These are phyloP conservation scores for Pseudogymnoascus sp. DNA, from an alignment of 2,329 filamentous ascomycete species.

Conservation along the genomic window DNA sequence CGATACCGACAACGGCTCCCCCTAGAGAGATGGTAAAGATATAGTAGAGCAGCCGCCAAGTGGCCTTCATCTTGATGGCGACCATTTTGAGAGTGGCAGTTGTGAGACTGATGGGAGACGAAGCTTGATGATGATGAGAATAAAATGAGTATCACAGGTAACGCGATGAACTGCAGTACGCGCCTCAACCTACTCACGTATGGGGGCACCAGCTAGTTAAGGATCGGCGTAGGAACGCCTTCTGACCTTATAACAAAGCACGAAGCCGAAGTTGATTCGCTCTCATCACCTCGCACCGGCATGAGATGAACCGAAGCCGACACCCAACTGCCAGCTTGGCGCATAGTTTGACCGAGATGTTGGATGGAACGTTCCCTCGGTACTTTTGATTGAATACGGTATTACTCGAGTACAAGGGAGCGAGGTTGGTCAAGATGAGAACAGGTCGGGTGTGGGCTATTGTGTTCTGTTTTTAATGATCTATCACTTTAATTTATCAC, in stretches of 20 bases:
- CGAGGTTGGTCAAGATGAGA: not conserved
- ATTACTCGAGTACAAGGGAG: not conserved
- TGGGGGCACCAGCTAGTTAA: not conserved
- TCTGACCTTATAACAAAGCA: slow-evolving; percentile 8
- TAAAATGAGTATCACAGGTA: not conserved
- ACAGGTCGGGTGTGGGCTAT: not conserved
- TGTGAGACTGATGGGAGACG: not conserved
- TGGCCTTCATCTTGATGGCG: not conserved
- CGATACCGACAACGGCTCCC: not conserved
- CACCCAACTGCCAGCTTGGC: not conserved
- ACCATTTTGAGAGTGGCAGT: not conserved
- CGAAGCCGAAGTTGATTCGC: not conserved
- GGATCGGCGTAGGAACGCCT: not conserved
- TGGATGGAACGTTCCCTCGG: slow-evolving; percentile 5
- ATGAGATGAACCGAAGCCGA: not conserved
- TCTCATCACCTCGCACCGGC: not conserved
- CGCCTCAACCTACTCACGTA: not conserved
- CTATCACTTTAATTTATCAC: not conserved
- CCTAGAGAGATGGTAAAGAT: not conserved
- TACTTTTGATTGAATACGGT: not conserved
- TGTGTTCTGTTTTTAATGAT: not conserved
- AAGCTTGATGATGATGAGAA: not conserved
- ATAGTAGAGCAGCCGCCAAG: not conserved
- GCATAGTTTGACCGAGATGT: not conserved
- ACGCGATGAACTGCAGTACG: not conserved